These are phyloP conservation scores for Taiozyma sp. DNA, from an alignment of 1,139 yeast genomes.

Conservation along the genomic window DNA sequence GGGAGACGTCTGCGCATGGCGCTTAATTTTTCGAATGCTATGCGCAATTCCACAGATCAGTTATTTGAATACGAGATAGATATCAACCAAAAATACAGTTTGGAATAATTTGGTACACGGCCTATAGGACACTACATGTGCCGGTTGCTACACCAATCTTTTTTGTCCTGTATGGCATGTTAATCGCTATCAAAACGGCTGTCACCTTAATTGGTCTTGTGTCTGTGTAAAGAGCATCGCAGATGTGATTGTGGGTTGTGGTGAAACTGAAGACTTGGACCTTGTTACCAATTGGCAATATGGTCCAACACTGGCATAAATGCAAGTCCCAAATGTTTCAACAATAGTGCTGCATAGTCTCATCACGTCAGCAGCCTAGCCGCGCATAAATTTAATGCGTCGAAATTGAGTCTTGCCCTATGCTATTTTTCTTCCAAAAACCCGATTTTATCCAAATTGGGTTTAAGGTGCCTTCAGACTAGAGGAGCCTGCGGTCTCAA, in stretches of 20 bases:
- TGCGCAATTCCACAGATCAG: too few relatives aligned
- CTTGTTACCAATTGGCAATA: background rate
- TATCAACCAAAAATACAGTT: too few relatives aligned
- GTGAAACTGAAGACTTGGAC: background rate
- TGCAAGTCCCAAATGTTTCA: background rate
- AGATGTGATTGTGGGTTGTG: background rate
- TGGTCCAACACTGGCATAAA: background rate
- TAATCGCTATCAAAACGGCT: too few relatives aligned
- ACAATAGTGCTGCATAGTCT: background rate
- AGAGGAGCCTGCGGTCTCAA: background rate
- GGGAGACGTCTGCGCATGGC: too few relatives aligned
- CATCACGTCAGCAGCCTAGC: background rate
- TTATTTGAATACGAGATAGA: too few relatives aligned
- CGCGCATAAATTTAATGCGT: background rate
- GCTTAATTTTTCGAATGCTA: too few relatives aligned
- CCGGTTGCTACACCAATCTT: too few relatives aligned
- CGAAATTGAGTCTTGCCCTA: background rate
- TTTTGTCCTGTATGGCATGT: too few relatives aligned
- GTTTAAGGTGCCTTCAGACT: background rate
- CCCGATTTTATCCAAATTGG: background rate
- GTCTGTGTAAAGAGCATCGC: background rate
- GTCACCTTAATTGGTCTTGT: too few relatives aligned
- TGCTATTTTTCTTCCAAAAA: background rate
- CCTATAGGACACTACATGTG: too few relatives aligned
- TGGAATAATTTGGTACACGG: too few relatives aligned